Conservation (phyloP, 2,329 filamentous ascomycete species). For the Volutella citrinella region DNA sequence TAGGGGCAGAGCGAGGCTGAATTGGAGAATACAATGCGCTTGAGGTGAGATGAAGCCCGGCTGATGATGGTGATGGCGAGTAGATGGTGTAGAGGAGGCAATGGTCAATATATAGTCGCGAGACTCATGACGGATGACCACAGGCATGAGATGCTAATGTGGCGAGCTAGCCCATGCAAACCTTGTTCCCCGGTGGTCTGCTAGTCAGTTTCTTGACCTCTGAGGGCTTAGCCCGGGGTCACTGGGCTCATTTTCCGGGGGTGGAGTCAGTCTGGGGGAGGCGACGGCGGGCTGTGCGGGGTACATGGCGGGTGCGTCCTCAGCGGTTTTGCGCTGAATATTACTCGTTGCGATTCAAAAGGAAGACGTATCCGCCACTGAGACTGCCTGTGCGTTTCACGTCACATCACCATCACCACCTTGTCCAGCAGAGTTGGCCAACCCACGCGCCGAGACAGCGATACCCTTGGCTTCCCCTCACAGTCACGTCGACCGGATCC, state of each 20-base stretch:
- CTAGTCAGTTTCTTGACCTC: constrained; percentile 3
- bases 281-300: constrained; percentile 11
- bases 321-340: constrained; percentile 9
- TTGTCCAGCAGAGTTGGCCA: no score
- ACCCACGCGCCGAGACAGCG: no score
- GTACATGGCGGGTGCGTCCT: constrained; percentile 7
- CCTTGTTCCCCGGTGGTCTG: background rate
- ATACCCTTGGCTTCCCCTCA: background rate
- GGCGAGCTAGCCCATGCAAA: no score
- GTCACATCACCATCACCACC: constrained; percentile 5
- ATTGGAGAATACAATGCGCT: no score
- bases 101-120: no score
- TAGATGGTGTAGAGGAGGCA: no score
- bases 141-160: no score
- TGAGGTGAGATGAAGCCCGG: no score
- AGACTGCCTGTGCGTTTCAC: constrained; percentile 4
- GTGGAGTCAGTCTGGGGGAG: constrained; percentile 14
- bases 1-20: no score
- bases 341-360: constrained; percentile 10
- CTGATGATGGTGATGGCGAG: no score
- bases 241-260: constrained; percentile 6
- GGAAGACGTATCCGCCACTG: constrained; percentile 6
- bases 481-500: background rate
- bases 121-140: no score
- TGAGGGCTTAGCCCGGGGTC: constrained; percentile 9